A percentile compares a stretch with the other conserved stretches of the same genome.
Evolutionary conservation across 768 basidiomycete genomes (phyloP).

Genomic region (Macrocybe gigantea): DNA sequence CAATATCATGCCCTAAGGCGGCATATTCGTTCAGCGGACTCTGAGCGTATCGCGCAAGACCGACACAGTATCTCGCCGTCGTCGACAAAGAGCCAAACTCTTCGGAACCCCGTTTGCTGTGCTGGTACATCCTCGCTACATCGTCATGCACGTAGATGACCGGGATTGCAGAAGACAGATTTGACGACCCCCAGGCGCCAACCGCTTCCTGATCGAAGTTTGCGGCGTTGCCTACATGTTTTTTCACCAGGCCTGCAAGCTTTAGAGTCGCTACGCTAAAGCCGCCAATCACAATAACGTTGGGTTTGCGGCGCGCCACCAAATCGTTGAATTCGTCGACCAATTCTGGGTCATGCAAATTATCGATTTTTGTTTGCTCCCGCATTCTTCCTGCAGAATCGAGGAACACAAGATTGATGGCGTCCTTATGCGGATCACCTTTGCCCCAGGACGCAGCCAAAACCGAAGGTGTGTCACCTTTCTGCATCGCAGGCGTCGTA

Average conservation of each 20-base stretch:
- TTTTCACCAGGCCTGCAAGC: conserved; percentile 60
- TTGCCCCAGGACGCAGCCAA: conserved; percentile 93
- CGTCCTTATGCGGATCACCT: conserved; percentile 90
- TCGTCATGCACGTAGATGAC: conserved; percentile 87
- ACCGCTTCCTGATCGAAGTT: conserved; percentile 21
- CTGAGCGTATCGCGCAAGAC: conserved; percentile 88
- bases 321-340: conserved; percentile 75
- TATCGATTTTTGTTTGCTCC: conserved; percentile 88
- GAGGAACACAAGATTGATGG: conserved; percentile 77
- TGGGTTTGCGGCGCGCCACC: conserved; percentile 77
- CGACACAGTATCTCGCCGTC: conserved; percentile 88
- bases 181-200: conserved; percentile 10
- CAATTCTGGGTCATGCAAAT: conserved; percentile 66
- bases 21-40: conserved; percentile 94
- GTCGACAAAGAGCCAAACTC: conserved; percentile 78
- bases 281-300: conserved; percentile 86
- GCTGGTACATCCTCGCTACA: conserved; percentile 90
- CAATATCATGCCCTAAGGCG: conserved; percentile 80
- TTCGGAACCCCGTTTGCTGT: conserved; percentile 76
- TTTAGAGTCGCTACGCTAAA: conserved; percentile 79
- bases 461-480: conserved; percentile 71
- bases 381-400: conserved; percentile 87
- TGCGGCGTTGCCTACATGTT: conserved; percentile 27
- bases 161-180: conserved; percentile 48
- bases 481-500: conserved; percentile 50